phyloP scores from a whole-genome alignment of 805 yeast genomes.

The Candida dendrica region DNA sequence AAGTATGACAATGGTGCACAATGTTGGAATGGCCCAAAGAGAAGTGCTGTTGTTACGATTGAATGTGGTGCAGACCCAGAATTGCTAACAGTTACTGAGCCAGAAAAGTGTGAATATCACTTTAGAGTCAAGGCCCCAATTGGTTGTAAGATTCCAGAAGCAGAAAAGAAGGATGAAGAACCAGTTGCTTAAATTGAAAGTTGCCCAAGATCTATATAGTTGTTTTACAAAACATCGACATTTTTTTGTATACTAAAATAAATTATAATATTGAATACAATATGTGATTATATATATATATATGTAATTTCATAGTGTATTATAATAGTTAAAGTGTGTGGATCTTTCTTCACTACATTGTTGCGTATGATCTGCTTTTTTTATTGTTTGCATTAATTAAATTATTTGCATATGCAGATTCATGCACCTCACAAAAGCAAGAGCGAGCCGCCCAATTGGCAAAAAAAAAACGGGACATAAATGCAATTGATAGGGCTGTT shows the following conservation, averaged over 20 bases:
- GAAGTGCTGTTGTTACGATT: slow-evolving; percentile 60
- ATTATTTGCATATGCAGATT: neutral
- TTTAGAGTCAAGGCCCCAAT: slow-evolving; percentile 38
- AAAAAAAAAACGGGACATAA: neutral
- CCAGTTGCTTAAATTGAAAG: too few relatives aligned
- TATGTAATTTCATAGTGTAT: too few relatives aligned
- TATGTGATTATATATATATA: too few relatives aligned
- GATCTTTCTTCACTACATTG: too few relatives aligned
- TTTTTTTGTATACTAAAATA: too few relatives aligned
- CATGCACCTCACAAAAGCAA: neutral
- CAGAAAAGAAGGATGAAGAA: neutral
- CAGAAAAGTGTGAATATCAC: slow-evolving; percentile 78
- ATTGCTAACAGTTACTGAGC: slow-evolving; percentile 70
- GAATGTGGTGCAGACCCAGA: slow-evolving; percentile 57
- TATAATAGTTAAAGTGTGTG: too few relatives aligned
- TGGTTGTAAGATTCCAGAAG: slow-evolving; percentile 25
- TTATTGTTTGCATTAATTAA: too few relatives aligned
- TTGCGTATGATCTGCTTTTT: too few relatives aligned
- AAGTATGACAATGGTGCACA: slow-evolving; percentile 56
- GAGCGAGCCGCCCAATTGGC: neutral
- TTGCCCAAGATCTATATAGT: too few relatives aligned
- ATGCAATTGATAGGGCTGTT: neutral
- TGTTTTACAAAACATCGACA: too few relatives aligned
- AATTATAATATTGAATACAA: too few relatives aligned
- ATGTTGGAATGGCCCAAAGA: slow-evolving; percentile 93